These are phyloP conservation scores for Rhizopus arrhizus DNA, from an alignment of 371 early-diverging fungal species.

Conservation along the genomic window DNA sequence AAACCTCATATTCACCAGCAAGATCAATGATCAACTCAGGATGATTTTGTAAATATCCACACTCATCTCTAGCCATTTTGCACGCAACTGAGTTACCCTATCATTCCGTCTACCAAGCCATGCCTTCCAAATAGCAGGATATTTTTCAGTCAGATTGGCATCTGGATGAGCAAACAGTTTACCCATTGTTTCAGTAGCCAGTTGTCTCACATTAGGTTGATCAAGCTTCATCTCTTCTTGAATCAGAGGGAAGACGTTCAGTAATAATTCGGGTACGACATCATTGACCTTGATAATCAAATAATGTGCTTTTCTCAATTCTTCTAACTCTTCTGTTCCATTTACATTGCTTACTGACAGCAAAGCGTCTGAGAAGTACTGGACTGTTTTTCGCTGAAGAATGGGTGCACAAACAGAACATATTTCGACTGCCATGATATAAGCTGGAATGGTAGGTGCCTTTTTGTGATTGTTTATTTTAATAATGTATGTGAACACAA, in stretches of 20 bases:
- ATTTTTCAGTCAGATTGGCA: slow-evolving; percentile 68
- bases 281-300: slow-evolving; percentile 80
- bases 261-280: slow-evolving; percentile 73
- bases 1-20: slow-evolving; percentile 45
- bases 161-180: slow-evolving; percentile 82
- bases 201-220: slow-evolving; percentile 69
- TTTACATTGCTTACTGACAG: slow-evolving; percentile 53
- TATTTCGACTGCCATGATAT: slow-evolving; percentile 81
- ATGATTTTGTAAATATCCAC: slow-evolving; percentile 68
- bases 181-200: slow-evolving; percentile 83
- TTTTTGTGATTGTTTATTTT: slow-evolving; percentile 20
- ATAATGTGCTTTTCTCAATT: slow-evolving; percentile 63
- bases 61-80: slow-evolving; percentile 76
- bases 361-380: slow-evolving; percentile 80
- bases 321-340: slow-evolving; percentile 55
- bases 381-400: slow-evolving; percentile 88
- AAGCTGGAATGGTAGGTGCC: slow-evolving; percentile 71
- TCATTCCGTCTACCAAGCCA: slow-evolving; percentile 89
- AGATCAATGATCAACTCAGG: slow-evolving; percentile 63
- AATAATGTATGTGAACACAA: background rate
- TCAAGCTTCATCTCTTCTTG: slow-evolving; percentile 91
- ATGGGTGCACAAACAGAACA: slow-evolving; percentile 74
- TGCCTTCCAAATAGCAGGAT: slow-evolving; percentile 83
- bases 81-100: slow-evolving; percentile 67
- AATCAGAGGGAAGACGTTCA: slow-evolving; percentile 92